Evolutionary conservation across 306 rosid species (phyloP).

Genomic region (Neltuma alba): DNA sequence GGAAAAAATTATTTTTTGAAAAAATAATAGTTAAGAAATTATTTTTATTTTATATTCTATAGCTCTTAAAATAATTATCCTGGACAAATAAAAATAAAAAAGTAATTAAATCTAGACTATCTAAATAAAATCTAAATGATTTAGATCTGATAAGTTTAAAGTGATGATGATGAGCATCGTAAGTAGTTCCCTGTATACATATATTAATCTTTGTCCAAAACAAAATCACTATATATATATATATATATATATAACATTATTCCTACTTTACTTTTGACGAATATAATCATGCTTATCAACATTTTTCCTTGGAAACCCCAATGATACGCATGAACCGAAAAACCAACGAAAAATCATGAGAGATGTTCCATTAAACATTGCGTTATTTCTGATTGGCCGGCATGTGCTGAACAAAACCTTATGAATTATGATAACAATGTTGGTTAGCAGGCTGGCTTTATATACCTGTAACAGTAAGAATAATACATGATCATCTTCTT

Average conservation of each 20-base stretch:
- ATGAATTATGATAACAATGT: background rate
- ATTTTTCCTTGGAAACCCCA: background rate
- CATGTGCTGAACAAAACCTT: slow-evolving; percentile 12
- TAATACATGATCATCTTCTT: background rate
- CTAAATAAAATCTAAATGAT: too few species aligned
- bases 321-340: background rate
- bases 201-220: too few species aligned
- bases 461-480: background rate
- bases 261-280: background rate
- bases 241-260: background rate
- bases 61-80: too few species aligned
- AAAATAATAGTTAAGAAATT: too few species aligned
- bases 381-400: slow-evolving; percentile 13
- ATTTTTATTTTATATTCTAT: too few species aligned
- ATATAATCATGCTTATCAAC: background rate
- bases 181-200: too few species aligned
- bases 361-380: background rate
- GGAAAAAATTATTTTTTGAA: too few species aligned
- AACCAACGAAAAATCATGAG: background rate
- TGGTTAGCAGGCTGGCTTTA: background rate
- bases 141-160: too few species aligned
- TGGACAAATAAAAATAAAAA: too few species aligned
- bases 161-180: too few species aligned
- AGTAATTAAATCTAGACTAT: too few species aligned
- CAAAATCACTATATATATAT: too few species aligned